Evolutionary conservation across 768 basidiomycete genomes (phyloP).

Genomic region (Phylloporus scabripes): DNA sequence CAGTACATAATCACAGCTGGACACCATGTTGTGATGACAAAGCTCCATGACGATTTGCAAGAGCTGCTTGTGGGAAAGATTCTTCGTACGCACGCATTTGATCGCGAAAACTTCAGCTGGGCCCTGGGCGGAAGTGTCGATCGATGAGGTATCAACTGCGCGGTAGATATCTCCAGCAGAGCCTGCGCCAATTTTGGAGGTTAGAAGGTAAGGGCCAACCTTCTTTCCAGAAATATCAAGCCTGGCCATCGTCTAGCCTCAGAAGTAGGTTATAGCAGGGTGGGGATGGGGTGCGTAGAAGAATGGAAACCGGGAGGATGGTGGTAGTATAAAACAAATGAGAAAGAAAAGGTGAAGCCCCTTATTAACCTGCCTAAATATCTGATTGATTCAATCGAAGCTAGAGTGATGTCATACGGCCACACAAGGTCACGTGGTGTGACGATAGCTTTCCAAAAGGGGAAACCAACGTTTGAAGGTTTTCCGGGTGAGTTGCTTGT

Average conservation of each 20-base stretch:
- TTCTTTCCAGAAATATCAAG: conserved; percentile 4
- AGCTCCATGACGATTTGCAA: conserved; percentile 64
- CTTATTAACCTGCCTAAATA: too few species aligned
- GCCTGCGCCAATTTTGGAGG: conserved; percentile 62
- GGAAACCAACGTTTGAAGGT: too few species aligned
- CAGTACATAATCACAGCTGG: conserved; percentile 55
- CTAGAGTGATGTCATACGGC: too few species aligned
- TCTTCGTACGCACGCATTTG: conserved; percentile 60
- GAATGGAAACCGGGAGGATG: too few species aligned
- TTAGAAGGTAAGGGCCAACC: conserved; percentile 58
- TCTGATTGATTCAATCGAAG: too few species aligned
- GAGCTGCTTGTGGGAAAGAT: conserved; percentile 44
- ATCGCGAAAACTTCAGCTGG: conserved; percentile 43
- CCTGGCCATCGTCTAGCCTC: neutral
- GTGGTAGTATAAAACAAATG: too few species aligned
- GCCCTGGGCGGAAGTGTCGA: conserved; percentile 29
- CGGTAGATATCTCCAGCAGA: conserved; percentile 75
- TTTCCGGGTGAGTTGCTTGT: too few species aligned
- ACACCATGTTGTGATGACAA: conserved; percentile 42
- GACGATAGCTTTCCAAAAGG: too few species aligned
- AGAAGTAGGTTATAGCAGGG: too few species aligned
- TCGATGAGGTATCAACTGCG: conserved; percentile 48
- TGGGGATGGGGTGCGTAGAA: too few species aligned
- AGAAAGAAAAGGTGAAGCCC: too few species aligned
- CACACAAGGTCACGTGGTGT: too few species aligned